Evolutionary conservation across 495 filamentous ascomycete species (phyloP), one percentile per base, ranked within the genome.

Genomic region (Usnea hakonensis): DNA sequence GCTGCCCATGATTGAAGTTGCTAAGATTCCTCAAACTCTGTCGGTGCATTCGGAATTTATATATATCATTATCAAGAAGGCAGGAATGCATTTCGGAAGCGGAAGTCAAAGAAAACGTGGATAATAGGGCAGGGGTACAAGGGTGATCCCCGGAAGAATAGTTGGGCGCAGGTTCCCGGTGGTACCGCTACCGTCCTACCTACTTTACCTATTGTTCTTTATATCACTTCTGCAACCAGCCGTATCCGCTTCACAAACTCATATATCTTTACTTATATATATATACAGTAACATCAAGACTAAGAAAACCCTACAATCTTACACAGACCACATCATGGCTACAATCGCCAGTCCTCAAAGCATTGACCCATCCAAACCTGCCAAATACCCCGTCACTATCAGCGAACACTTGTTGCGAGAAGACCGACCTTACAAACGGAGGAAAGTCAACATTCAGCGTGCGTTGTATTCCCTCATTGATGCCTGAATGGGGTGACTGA

Each of bases 301-400:
- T 23, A 50, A 23, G 0, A 16, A 48, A 48, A 19, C n/a, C 10
- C 16, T 26, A 48, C 9, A 4, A 48, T 44, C 9, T 32, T 38
- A 23, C 54, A 10, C 13, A 19, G 3, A 30, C 10, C 28, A 14
- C 33, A 44, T 35, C 40, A 69, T 69, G 67, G 64, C 67, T 48
- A 40, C 67, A 50, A 61, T 41, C 23, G 55, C 44, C 30, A 33
- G 33, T 11, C 17, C 57, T 35, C 10, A 55, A 6, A 38, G 38
- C 5, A 63, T 69, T 4, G 67, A 69, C 50, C 67, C 67, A 8
- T 58, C 64, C 19, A 69, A 64, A 32, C 33, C 41, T 28, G 67
- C 60, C 17, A 69, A 61, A 59, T 69, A 61, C 40, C 61, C 57
- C 14, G 43, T 69, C 30, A 46, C 19, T 17, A 60, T 69, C 50